Conservation (phyloP, 305 asterid genomes). For the Nicotiana rustica region DNA sequence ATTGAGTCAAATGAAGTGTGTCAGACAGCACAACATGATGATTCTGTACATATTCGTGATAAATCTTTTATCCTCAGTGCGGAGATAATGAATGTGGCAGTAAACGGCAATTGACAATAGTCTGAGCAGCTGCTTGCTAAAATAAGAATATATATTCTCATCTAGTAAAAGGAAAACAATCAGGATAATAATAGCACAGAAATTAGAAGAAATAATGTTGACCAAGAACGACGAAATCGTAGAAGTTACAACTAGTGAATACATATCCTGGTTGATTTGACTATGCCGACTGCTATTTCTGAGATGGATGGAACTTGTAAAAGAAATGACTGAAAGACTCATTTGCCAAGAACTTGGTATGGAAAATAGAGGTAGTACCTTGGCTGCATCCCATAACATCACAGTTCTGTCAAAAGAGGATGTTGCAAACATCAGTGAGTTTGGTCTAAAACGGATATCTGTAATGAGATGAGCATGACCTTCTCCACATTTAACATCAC, state of each 20-base stretch:
- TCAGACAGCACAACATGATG: conserved; percentile 5
- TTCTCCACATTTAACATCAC: not conserved
- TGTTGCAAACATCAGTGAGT: conserved; percentile 53
- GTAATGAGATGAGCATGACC: conserved; percentile 51
- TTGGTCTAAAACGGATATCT: conserved; percentile 51
- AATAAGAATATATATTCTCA: not conserved
- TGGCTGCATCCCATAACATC: conserved; percentile 53
- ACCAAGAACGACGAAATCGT: not conserved
- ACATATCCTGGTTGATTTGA: not conserved
- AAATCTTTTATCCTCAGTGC: not conserved
- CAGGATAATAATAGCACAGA: not conserved
- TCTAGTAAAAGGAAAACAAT: not conserved
- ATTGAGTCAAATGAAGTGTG: conserved; percentile 15
- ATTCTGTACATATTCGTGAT: not conserved
- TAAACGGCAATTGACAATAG: not conserved
- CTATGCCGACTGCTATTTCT: not conserved
- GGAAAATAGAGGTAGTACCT: conserved; percentile 37
- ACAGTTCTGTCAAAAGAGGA: conserved; percentile 53
- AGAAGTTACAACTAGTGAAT: not conserved
- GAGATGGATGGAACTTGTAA: not conserved
- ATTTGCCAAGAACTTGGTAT: not conserved
- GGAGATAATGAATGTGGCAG: not conserved
- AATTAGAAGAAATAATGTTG: not conserved
- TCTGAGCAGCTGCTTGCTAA: not conserved
- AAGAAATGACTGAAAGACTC: not conserved